Evolutionary conservation across 768 basidiomycete genomes (phyloP), one percentile per base, ranked within the genome.

Genomic region (Lentinula aciculospora): DNA sequence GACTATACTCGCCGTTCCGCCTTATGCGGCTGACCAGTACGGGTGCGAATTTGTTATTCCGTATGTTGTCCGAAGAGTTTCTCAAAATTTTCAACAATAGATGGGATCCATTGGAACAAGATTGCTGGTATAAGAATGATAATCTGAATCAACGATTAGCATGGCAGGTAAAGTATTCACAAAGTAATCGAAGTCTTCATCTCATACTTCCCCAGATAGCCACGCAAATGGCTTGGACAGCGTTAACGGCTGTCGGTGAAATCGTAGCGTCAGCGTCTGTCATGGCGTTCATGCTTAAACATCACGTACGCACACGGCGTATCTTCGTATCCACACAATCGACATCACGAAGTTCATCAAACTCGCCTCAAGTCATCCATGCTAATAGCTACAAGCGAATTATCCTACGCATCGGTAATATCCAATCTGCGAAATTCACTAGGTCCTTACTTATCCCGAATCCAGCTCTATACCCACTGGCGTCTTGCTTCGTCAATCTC

Each of bases 71-170:
- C 40, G 12, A 54, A 29, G 13, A 39, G n/a, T 28, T 50, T 21
- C 13, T 23, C 6, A 34, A 34, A 1, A 3, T 36, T 15, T 25
- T 21, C 17, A 17, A 19, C 17, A 15, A n/a, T 44, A 66, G 65
- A 7, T 66, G 65, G 65, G 62, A 66, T 45, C 63, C 64, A 3
- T 58, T 66, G 19, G 63, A 58, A 28, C 9, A 56, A 37, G 64
- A 61, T 44, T 66, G 65, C 39, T 66, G 63, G 63, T 66, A 66
- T 53, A 57, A 62, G 3, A 64, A 63, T 34, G 59, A 64, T 28
- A 56, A 66, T 42, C 42, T 23, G 3, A 53, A 28, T n/a, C 45
- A 66, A 42, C 39, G 65, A 15, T 40, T 66, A 4, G 57, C 58
- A 15, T 64, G 62, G 63, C 65, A 66, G 65, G 61, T 63, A 23